Evolutionary conservation across 345 rosid species (phyloP).

Genomic region (Brassica juncea): DNA sequence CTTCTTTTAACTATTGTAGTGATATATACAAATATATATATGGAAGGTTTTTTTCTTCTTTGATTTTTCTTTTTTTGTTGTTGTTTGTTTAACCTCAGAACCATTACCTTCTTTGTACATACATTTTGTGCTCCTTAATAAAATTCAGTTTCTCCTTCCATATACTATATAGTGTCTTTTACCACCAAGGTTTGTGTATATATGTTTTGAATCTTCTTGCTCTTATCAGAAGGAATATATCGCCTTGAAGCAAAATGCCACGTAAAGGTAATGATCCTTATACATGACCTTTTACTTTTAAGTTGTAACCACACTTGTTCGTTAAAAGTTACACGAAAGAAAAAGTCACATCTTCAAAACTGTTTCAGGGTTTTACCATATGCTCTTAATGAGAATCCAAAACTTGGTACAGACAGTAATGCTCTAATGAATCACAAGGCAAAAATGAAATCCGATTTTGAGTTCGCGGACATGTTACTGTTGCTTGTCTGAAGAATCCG

Average conservation of each 20-base stretch:
- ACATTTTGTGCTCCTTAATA: conserved; percentile 29
- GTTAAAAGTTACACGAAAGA: neutral
- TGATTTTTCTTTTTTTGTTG: neutral
- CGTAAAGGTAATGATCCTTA: neutral
- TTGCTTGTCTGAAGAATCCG: neutral
- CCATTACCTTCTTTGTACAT: conserved; percentile 30
- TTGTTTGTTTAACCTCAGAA: conserved; percentile 19
- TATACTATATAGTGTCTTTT: neutral
- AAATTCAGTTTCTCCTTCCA: conserved; percentile 25
- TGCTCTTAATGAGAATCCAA: conserved; percentile 12
- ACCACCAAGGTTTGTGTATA: neutral
- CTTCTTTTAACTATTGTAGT: conserved; percentile 25
- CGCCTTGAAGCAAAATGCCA: neutral
- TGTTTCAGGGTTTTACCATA: neutral
- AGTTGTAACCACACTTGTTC: neutral
- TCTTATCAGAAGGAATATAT: neutral
- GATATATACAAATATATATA: conserved; percentile 4
- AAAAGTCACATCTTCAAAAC: neutral
- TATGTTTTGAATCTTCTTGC: neutral
- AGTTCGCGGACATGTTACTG: neutral
- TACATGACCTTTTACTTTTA: neutral
- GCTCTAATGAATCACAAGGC: conserved; percentile 22
- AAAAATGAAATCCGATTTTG: conserved; percentile 8
- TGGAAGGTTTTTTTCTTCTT: conserved; percentile 11
- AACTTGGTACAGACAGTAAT: conserved; percentile 22